Conservation (phyloP, 106 monocot genomes). For the Alisma plantagoaquatica region DNA sequence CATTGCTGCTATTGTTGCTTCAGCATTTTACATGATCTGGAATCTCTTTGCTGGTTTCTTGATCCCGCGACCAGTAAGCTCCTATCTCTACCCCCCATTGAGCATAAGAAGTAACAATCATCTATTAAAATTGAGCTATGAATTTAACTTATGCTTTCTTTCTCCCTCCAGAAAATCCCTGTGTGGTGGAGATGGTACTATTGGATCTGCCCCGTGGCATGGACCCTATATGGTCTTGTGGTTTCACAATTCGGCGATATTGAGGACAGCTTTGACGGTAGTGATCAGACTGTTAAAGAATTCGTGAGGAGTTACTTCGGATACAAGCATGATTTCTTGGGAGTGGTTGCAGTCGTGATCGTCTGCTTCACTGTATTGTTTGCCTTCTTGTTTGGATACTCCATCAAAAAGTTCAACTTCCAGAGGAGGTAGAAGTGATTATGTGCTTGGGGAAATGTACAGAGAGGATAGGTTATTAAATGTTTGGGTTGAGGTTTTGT, state of each 20-base stretch:
- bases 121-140: neutral
- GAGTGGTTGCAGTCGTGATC: constrained; percentile 7
- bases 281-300: neutral
- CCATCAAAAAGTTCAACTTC: constrained; percentile 15
- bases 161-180: constrained; percentile 11
- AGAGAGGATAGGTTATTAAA: too few relatives aligned
- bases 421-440: constrained; percentile 8
- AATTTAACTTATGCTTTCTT: neutral
- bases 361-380: neutral
- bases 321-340: constrained; percentile 15
- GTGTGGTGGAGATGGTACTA: constrained; percentile 28
- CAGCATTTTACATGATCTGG: constrained; percentile 27
- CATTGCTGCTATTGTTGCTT: constrained; percentile 24
- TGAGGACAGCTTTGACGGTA: neutral
- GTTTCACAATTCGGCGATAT: constrained; percentile 21
- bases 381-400: constrained; percentile 7
- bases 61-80: constrained; percentile 23
- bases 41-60: constrained; percentile 33
- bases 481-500: too few relatives aligned
- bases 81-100: neutral
- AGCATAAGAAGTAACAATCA: neutral
- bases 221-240: constrained; percentile 19
- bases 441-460: too few relatives aligned
- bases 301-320: constrained; percentile 16
- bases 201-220: constrained; percentile 21